These are phyloP conservation scores for Venturia effusa DNA, from an alignment of 2,329 filamentous ascomycete genomes.

Conservation along the genomic window DNA sequence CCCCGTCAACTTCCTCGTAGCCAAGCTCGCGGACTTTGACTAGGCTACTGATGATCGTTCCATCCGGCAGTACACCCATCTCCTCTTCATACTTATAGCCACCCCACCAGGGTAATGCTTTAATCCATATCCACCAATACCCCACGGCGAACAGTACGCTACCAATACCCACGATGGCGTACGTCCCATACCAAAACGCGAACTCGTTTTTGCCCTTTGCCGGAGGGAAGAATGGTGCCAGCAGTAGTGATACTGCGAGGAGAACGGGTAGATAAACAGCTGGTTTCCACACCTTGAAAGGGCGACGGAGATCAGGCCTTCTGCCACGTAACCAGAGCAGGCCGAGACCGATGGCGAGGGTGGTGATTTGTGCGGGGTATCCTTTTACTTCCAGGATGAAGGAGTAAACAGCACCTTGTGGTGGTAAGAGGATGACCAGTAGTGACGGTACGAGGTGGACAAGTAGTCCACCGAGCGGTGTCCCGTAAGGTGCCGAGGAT, in stretches of 20 bases:
- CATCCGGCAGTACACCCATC: constrained; percentile 49
- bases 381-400: constrained; percentile 65
- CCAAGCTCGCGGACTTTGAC: constrained; percentile 15
- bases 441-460: constrained; percentile 59
- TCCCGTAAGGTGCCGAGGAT: constrained; percentile 54
- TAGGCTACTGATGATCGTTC: constrained; percentile 54
- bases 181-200: constrained; percentile 40
- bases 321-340: constrained; percentile 50
- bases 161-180: constrained; percentile 39
- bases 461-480: constrained; percentile 56
- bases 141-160: constrained; percentile 47
- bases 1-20: neutral
- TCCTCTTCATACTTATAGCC: constrained; percentile 54
- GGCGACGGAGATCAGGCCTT: constrained; percentile 49
- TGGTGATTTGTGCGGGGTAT: constrained; percentile 53
- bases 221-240: constrained; percentile 50
- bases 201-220: constrained; percentile 34
- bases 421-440: constrained; percentile 54
- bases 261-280: constrained; percentile 10
- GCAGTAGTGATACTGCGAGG: constrained; percentile 23
- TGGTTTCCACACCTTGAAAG: constrained; percentile 32
- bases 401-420: constrained; percentile 55
- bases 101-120: constrained; percentile 46
- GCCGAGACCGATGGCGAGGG: constrained; percentile 45
- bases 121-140: constrained; percentile 61